Conservation (phyloP, 768 basidiomycete species). For the Candolleomyces aberdarensis region DNA sequence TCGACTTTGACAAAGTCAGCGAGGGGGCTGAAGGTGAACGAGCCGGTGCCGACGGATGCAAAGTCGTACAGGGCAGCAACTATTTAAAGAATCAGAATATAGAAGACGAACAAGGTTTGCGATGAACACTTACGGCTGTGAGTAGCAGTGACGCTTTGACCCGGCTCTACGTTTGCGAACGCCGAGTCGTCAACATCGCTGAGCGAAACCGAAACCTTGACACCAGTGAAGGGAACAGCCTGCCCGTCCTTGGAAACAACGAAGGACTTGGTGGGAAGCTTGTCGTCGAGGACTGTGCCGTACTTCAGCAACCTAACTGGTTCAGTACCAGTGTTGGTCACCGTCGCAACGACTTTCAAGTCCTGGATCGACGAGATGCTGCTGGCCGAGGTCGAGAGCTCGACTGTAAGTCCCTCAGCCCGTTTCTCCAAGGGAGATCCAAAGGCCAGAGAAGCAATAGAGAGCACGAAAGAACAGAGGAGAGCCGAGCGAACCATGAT, state of each 20-base stretch:
- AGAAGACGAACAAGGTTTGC: no score
- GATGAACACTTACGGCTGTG: constrained; percentile 30
- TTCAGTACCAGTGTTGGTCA: constrained; percentile 39
- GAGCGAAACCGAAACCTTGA: constrained; percentile 39
- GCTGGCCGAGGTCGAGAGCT: constrained; percentile 22
- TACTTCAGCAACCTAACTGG: constrained; percentile 43
- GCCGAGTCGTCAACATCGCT: constrained; percentile 35
- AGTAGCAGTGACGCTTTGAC: constrained; percentile 34
- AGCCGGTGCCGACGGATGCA: constrained; percentile 34
- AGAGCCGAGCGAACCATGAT: background rate
- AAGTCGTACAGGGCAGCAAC: constrained; percentile 44
- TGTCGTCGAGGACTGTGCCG: constrained; percentile 42
- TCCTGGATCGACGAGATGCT: constrained; percentile 34
- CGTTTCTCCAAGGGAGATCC: constrained; percentile 29
- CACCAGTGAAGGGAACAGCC: constrained; percentile 38
- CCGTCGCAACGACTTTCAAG: constrained; percentile 37
- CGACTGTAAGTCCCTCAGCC: constrained; percentile 29
- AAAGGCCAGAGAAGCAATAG: constrained; percentile 19
- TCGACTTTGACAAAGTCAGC: constrained; percentile 34
- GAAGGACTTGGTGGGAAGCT: constrained; percentile 43
- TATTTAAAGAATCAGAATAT: constrained; percentile 8
- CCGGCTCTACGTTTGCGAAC: constrained; percentile 36
- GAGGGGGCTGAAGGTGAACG: constrained; percentile 37
- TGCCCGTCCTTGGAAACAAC: constrained; percentile 36
- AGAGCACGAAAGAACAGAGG: constrained; percentile 26